These are phyloP conservation scores for Phanerochaete carnosa DNA, from an alignment of 768 basidiomycete species.

Conservation along the genomic window DNA sequence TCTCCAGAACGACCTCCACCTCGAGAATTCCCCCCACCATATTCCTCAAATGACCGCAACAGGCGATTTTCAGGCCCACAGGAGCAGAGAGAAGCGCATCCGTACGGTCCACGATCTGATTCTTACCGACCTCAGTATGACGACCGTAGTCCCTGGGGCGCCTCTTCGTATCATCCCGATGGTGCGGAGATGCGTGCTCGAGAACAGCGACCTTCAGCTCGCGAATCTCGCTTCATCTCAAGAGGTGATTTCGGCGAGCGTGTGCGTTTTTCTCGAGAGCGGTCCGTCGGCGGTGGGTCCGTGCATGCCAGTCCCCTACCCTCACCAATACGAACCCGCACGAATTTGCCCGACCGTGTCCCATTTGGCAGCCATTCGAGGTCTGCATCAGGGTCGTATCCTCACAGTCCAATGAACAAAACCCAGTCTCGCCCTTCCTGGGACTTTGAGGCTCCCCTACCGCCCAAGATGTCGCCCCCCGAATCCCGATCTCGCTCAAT, in stretches of 20 bases:
- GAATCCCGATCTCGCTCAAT: neutral
- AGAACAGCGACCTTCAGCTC: neutral
- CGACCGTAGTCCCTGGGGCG: conserved; percentile 7
- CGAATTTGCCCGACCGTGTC: conserved; percentile 6
- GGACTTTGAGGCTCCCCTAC: neutral
- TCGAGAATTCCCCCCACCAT: conserved; percentile 28
- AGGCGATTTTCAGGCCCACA: conserved; percentile 37
- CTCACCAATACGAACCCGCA: conserved; percentile 10
- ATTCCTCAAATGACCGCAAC: conserved; percentile 45
- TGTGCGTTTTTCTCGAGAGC: neutral
- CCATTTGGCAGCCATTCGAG: neutral
- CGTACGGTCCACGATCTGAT: conserved; percentile 35
- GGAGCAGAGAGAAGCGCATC: conserved; percentile 36
- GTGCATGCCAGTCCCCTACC: neutral
- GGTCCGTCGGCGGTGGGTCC: conserved; percentile 7
- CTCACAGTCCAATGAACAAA: neutral
- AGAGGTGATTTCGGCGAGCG: neutral
- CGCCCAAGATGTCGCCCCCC: neutral
- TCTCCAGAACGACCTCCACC: conserved; percentile 11
- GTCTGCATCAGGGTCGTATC: neutral
- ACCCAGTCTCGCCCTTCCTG: neutral
- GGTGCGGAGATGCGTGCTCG: conserved; percentile 1
- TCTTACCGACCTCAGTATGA: conserved; percentile 34
- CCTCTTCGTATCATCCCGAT: conserved; percentile 5
- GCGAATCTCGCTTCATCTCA: neutral